Conservation (phyloP, 192 early-diverging fungal species). For the Coemansia sp. region DNA sequence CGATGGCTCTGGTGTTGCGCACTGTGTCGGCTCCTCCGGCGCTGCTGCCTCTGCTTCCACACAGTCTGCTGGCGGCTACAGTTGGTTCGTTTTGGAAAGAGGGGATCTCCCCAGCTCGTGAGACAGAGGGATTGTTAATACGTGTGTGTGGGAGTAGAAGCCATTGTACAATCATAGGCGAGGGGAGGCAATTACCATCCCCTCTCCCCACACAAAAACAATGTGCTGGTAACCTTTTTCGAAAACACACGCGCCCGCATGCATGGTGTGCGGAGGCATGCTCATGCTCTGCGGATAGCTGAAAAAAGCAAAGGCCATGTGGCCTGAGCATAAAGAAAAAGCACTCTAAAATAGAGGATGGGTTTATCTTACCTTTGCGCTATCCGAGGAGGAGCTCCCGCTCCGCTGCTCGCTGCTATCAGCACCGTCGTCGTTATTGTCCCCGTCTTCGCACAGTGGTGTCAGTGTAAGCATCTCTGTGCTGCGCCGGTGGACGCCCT, state of each 20-base stretch:
- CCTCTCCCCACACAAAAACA: neutral
- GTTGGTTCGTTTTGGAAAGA: neutral
- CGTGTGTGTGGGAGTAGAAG: too few relatives aligned
- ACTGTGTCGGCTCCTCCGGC: conserved; percentile 1
- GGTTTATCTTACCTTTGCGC: neutral
- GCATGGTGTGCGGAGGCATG: neutral
- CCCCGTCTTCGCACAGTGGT: conserved; percentile 16
- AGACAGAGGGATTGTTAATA: neutral
- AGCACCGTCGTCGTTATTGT: neutral
- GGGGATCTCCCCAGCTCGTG: neutral
- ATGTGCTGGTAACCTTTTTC: neutral
- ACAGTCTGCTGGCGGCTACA: neutral
- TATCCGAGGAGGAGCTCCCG: neutral
- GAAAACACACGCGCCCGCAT: neutral
- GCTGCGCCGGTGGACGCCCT: conserved; percentile 24
- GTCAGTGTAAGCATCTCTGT: conserved; percentile 21
- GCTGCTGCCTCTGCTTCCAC: neutral
- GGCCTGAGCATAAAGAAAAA: neutral
- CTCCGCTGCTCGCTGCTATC: too few relatives aligned
- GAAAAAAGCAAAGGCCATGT: neutral
- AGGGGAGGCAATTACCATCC: neutral
- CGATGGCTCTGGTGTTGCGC: conserved; percentile 13
- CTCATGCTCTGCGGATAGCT: neutral
- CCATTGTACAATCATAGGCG: too few relatives aligned
- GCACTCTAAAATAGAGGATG: neutral